Base-by-base conservation (phyloP, 345 rosid genomes). In the Pelargonium nanum region DNA sequence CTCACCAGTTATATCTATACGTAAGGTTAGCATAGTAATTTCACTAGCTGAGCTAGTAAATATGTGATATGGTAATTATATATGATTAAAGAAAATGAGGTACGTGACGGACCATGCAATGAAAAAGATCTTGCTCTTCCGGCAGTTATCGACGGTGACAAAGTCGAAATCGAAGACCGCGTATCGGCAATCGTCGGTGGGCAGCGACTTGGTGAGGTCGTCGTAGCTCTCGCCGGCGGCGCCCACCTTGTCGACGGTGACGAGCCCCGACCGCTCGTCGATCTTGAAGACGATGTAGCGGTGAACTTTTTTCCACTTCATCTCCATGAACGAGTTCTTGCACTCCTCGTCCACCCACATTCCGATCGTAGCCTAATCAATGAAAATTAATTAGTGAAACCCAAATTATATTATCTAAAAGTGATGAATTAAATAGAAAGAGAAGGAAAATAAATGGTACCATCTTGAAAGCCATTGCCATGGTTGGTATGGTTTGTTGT, bases 401-500 rank as follows among this genome's bases (percentile, higher is more conserved):
- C 1, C 13, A 12, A 16, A 15, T 17, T 32, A 12, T 24, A 20
- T 8, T 0, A 20, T 0, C 3, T 17, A 16, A 44, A 6, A 22
- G 16, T 5, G 10, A 16, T 24, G 6, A 1, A 54, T 58, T 19
- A 13, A 19, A n/a, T n/a, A 26, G 5, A 32, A 57, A 4, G 15
- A 10, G 58, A n/a, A 22, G 12, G 0, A 6, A 16, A 10, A n/a
- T 24, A 13, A 48, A 61, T 8, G 28, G 21, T 79, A 91, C 97
- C 97, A 91, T 91, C 79, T 91, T 88, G 87, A 88, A 91, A 75
- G 97, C 96, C 97, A 88, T 88, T 19, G 97, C 97, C 97, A 91
- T 91, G 70, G 70, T 52, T 81, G 85, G 26, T 61, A 15, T 48
- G 60, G 60, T 34, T n/a, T 50, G 22, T 23, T 55, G 51, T 50